phyloP scores from a whole-genome alignment of 805 yeast species.

The Candida xiaguanensis region DNA sequence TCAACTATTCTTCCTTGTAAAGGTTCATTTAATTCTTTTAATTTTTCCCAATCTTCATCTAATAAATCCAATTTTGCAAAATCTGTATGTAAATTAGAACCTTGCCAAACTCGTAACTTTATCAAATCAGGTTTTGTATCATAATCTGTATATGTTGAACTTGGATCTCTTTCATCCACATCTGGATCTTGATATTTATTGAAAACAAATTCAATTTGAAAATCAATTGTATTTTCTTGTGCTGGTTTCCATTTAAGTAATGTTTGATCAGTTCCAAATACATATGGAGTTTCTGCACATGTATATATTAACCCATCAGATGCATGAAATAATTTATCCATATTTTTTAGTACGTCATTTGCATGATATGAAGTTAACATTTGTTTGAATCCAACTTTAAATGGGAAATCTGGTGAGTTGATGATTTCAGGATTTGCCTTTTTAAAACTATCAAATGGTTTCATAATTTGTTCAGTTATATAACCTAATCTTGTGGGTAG shows the following conservation, averaged over 20 bases:
- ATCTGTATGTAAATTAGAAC: slow-evolving; percentile 56
- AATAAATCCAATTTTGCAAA: slow-evolving; percentile 61
- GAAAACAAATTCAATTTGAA: slow-evolving; percentile 63
- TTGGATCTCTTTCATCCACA: slow-evolving; percentile 62
- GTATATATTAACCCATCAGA: slow-evolving; percentile 95
- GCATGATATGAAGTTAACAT: slow-evolving; percentile 84
- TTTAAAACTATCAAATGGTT: slow-evolving; percentile 76
- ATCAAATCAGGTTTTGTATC: slow-evolving; percentile 68
- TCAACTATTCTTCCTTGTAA: slow-evolving; percentile 87
- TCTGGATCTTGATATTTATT: slow-evolving; percentile 58
- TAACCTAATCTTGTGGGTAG: slow-evolving; percentile 84
- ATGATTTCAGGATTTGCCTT: slow-evolving; percentile 68
- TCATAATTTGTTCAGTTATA: slow-evolving; percentile 73
- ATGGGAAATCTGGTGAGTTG: slow-evolving; percentile 62
- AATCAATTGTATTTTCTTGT: slow-evolving; percentile 91
- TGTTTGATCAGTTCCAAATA: slow-evolving; percentile 82
- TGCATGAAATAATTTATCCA: slow-evolving; percentile 75
- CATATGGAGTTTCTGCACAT: slow-evolving; percentile 82
- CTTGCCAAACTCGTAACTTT: slow-evolving; percentile 75
- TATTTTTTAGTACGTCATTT: slow-evolving; percentile 65
- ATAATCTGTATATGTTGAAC: slow-evolving; percentile 72
- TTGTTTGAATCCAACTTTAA: slow-evolving; percentile 79
- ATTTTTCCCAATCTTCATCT: slow-evolving; percentile 76
- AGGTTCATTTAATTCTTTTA: slow-evolving; percentile 72
- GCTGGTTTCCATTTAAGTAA: slow-evolving; percentile 97